Conservation (phyloP, 306 rosid genomes). For the Myrica gale region DNA sequence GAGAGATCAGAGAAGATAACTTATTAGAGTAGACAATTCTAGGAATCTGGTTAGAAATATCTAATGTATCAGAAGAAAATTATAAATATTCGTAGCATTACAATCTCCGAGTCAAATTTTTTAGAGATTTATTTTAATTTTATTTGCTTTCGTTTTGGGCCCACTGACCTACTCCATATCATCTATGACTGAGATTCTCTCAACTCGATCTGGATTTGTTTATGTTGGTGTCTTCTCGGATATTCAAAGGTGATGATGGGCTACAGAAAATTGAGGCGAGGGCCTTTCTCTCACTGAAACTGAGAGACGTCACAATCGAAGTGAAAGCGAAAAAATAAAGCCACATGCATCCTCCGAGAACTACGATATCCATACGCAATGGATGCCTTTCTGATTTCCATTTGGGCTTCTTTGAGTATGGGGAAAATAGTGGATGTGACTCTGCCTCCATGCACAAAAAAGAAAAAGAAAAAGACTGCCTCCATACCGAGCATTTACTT, state of each 20-base stretch:
- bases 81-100: no score
- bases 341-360: not conserved
- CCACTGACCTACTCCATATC: not conserved
- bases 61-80: no score
- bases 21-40: no score
- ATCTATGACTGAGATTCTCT: not conserved
- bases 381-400: not conserved
- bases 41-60: no score
- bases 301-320: not conserved
- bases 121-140: not conserved
- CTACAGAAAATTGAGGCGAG: not conserved
- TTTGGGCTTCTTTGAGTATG: no score
- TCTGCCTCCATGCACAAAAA: not conserved
- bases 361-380: not conserved
- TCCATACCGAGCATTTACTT: not conserved
- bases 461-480: no score
- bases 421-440: not conserved
- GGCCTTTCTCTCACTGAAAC: not conserved
- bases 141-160: not conserved
- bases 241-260: not conserved
- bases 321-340: not conserved
- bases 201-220: not conserved
- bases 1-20: no score
- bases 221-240: not conserved
- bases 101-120: not conserved